Evolutionary conservation across 306 rosid species (phyloP), one percentile per base, ranked within the genome.

Genomic region (Prunus mira): DNA sequence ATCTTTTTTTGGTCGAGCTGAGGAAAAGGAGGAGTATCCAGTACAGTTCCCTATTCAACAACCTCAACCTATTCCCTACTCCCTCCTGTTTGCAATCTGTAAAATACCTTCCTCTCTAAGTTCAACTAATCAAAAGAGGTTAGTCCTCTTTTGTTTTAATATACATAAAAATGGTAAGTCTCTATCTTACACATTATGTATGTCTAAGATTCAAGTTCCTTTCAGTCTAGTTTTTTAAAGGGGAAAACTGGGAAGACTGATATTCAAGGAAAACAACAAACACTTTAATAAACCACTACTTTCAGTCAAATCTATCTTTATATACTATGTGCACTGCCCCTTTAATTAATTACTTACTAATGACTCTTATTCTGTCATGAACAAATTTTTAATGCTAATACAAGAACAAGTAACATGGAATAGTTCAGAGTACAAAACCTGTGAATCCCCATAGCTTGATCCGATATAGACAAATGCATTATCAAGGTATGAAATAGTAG

Each of bases 361-460:
- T 54, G 51, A 38, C 19, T 27, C 8, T 34, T 71, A 12, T 6
- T 54, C 64, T 30, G 28, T 11, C 15, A 45, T 7, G 13, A 52
- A 52, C 12, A 51, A 50, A 32, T 12, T 30, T 14, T 47, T 50
- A 60, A 12, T 10, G 17, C 70, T 20, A 25, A 47, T 55, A 72
- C 11, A 69, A 27, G 3, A 75, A 19, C 13, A 73, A 62, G 38
- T 22, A 79, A 30, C 47, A 45, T 0, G 64, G 50, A 45, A 56
- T 41, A 51, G 71, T n/a, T 50, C 72, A 20, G 17, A 67, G 63
- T 24, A 55, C 32, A 12, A 67, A 51, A 92, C 99, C 98, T 96
- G 99, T 61, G 99, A 96, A 80, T 96, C 99, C 72, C 98, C 99
- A 74, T 83, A 93, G 82, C 97, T 96, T 73, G 99, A 96, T 51